Base-by-base conservation (phyloP, 1,139 yeast genomes). In the Kodamaea arcana region DNA sequence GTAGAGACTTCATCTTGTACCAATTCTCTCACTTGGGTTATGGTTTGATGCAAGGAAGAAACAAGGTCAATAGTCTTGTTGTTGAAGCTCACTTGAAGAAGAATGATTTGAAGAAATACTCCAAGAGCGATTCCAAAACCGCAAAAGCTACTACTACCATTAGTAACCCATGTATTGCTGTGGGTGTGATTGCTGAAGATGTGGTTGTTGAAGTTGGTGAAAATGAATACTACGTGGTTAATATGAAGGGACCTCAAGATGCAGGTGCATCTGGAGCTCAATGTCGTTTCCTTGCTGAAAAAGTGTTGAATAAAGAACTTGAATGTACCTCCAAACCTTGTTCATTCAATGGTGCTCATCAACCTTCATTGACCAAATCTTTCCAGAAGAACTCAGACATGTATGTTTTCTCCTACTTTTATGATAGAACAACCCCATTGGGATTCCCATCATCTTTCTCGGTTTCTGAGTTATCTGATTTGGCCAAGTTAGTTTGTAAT, bases 281-380 rank as follows among this genome's bases (percentile, higher is more conserved):
- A 60, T 92, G 99, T 64, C 78, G 97, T 47, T 73, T 69, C 53
- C 60, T 92, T 33, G 88, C 97, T 4, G 97, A 92, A 56, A 59
- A 72, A 40, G 78, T 87, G 23, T 73, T 92, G 56, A 83, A 86
- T 61, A 90, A 90, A 64, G 95, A 88, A 27, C 72, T 75, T 11
- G 78, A 72, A 42, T 92, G 99, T 69, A 56, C 66, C 2, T 54
- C 69, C 29, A 75, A 78, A 42, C 95, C 98, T 34, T 92, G 99
- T 62, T 86, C 97, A 2, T 92, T 92, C 73, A 87, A 90, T 54
- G 98, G 99, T 51, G 83, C 88, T 35, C 94, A 92, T 58, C 98
- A 92, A 66, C 99, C 99, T 5, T 83, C 95, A 3, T 69, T 92
- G 48, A 77, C 79, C 30, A 78, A 72, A 45, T 77, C 94, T 11